A percentile compares a stretch with the other conserved stretches of the same genome.
Conservation (phyloP, 306 rosid species). For the Styphnolobium japonicum region DNA sequence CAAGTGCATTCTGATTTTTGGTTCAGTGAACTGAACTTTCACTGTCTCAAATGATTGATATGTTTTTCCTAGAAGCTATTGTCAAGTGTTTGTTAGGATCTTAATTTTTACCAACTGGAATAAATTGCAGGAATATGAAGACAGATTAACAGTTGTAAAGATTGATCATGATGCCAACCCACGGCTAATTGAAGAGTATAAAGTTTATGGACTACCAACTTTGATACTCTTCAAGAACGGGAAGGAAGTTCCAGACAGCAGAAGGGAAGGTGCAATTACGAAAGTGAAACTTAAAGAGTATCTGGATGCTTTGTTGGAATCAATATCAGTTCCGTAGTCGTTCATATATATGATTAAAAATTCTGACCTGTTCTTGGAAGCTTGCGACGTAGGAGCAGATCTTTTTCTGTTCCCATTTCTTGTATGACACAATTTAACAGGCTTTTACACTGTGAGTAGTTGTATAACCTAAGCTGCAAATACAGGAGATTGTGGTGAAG, state of each 20-base stretch:
- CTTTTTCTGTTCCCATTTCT: conserved; percentile 15
- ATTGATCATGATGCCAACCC: conserved; percentile 90
- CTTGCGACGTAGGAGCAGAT: neutral
- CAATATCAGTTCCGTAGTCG: conserved; percentile 52
- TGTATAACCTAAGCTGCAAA: conserved; percentile 29
- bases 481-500: conserved; percentile 12
- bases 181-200: conserved; percentile 60
- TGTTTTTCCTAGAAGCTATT: neutral
- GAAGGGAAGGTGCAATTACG: conserved; percentile 86
- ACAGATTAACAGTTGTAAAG: conserved; percentile 67
- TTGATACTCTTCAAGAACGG: conserved; percentile 79
- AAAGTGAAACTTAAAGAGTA: conserved; percentile 73
- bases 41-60: neutral
- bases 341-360: neutral
- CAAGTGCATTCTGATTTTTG: neutral
- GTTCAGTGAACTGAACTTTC: neutral
- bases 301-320: conserved; percentile 63
- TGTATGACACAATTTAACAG: conserved; percentile 6
- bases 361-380: conserved; percentile 10
- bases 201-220: conserved; percentile 78
- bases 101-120: neutral
- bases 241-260: conserved; percentile 72
- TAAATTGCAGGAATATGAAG: conserved; percentile 69
- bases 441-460: conserved; percentile 1
- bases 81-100: neutral